Conservation (phyloP, 2,329 filamentous ascomycete genomes). For the Scopulariopsis brevicaulis region DNA sequence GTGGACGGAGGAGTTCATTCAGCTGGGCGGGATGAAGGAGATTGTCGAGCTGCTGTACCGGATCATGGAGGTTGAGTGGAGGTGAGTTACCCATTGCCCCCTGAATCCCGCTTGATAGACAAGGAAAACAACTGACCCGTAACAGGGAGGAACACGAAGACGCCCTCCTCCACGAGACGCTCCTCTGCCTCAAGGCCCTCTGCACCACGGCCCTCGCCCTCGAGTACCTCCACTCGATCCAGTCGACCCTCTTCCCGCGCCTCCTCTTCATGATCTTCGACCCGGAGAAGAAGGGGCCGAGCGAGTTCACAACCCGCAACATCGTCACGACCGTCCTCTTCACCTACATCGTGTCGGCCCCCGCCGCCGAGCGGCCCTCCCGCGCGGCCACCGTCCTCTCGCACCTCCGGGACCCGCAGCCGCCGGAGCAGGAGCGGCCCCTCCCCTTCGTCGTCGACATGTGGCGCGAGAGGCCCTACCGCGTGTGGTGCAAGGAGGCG, state of each 20-base stretch:
- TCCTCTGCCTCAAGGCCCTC: slow-evolving; percentile 87
- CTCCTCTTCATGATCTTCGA: slow-evolving; percentile 86
- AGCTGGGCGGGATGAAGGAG: slow-evolving; percentile 83
- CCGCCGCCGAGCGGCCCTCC: slow-evolving; percentile 47
- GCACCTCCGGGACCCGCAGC: slow-evolving; percentile 71
- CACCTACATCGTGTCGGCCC: slow-evolving; percentile 67
- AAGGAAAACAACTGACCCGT: slow-evolving; percentile 9
- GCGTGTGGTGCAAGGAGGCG: slow-evolving; percentile 88
- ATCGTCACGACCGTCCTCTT: slow-evolving; percentile 86
- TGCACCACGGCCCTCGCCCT: slow-evolving; percentile 85
- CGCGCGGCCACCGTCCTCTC: slow-evolving; percentile 64
- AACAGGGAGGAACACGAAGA: slow-evolving; percentile 89
- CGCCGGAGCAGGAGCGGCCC: slow-evolving; percentile 63
- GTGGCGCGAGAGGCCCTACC: slow-evolving; percentile 76
- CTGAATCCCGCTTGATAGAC: not conserved
- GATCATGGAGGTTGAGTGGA: slow-evolving; percentile 95
- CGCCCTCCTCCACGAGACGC: slow-evolving; percentile 77
- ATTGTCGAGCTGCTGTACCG: slow-evolving; percentile 77
- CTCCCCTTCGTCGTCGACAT: slow-evolving; percentile 84
- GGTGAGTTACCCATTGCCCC: slow-evolving; percentile 39
- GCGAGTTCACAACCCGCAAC: slow-evolving; percentile 86
- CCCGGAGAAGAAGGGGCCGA: slow-evolving; percentile 95
- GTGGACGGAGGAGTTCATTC: slow-evolving; percentile 90
- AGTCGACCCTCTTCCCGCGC: slow-evolving; percentile 72
- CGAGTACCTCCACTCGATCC: slow-evolving; percentile 69